Percentiles rank a stretch among this genome's conserved stretches.
These are phyloP conservation scores for Colletotrichum gigasporum DNA, from an alignment of 2,329 filamentous ascomycete genomes.

Conservation along the genomic window DNA sequence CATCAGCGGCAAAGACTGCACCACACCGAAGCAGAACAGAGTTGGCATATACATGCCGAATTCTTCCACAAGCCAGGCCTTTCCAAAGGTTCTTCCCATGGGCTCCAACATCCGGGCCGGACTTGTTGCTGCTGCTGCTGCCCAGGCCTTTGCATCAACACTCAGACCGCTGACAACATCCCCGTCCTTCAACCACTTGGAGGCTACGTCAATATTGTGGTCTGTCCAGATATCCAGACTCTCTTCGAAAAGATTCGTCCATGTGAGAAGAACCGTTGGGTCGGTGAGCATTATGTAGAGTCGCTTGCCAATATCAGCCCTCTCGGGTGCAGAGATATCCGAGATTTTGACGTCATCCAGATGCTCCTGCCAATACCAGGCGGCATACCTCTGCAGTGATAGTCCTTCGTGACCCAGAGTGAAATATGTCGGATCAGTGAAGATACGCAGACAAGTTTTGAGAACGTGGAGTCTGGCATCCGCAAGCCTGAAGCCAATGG, in stretches of 20 bases:
- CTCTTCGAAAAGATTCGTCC: constrained; percentile 52
- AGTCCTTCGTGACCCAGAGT: constrained; percentile 32
- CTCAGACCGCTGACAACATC: constrained; percentile 42
- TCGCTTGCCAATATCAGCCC: constrained; percentile 42
- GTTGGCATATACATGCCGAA: constrained; percentile 50
- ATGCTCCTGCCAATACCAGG: constrained; percentile 57
- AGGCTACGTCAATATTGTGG: constrained; percentile 46
- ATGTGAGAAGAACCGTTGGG: constrained; percentile 46
- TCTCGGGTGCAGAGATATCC: constrained; percentile 39
- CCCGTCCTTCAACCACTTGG: constrained; percentile 46
- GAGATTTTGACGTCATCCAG: constrained; percentile 44
- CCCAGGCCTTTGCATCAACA: constrained; percentile 43
- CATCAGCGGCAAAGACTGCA: constrained; percentile 51
- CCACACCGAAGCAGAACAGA: constrained; percentile 53
- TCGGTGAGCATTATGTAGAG: constrained; percentile 50
- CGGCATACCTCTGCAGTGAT: constrained; percentile 44
- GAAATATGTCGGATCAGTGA: constrained; percentile 40
- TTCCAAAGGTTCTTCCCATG: constrained; percentile 49
- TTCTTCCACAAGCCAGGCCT: constrained; percentile 47
- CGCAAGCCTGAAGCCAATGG: constrained; percentile 46
- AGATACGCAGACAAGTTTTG: constrained; percentile 49
- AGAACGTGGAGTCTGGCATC: constrained; percentile 48
- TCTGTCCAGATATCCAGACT: constrained; percentile 53
- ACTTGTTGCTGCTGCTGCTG: constrained; percentile 35
- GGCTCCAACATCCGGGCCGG: constrained; percentile 45